phyloP scores from a whole-genome alignment of 106 monocot genomes.

The Dendrobium officinale region DNA sequence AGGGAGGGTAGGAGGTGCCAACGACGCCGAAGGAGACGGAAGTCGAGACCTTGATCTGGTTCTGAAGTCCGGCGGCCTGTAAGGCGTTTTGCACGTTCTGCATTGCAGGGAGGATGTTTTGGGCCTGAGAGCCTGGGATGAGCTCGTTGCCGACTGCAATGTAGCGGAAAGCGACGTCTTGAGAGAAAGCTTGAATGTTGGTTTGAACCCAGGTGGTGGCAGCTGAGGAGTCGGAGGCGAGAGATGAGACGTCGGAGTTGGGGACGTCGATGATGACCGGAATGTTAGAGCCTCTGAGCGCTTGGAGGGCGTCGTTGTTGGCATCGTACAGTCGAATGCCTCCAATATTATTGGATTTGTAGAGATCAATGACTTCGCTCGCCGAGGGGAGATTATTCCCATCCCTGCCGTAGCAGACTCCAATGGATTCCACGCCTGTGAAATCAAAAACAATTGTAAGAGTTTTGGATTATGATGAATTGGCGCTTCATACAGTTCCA shows the following conservation, averaged over 20 bases:
- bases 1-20: conserved; percentile 12
- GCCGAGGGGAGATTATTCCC: conserved; percentile 50
- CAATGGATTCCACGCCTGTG: conserved; percentile 12
- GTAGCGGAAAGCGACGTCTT: conserved; percentile 1
- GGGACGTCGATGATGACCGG: conserved; percentile 29
- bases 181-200: conserved; percentile 12
- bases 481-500: too few relatives aligned
- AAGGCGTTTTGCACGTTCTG: conserved; percentile 9
- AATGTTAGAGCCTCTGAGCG: conserved; percentile 42
- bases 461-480: too few relatives aligned
- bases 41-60: conserved; percentile 5
- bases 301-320: conserved; percentile 13
- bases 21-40: conserved; percentile 13
- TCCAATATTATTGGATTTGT: conserved; percentile 29
- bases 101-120: conserved; percentile 10
- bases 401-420: conserved; percentile 41
- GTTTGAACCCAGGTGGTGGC: conserved; percentile 33
- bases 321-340: conserved; percentile 42
- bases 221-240: conserved; percentile 9
- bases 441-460: neutral
- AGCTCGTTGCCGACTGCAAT: conserved; percentile 12
- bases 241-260: conserved; percentile 8
- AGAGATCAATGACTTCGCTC: conserved; percentile 23
- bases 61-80: neutral
- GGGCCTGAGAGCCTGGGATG: conserved; percentile 1